phyloP scores from a whole-genome alignment of 805 yeast species.

The Saitoella complicata region DNA sequence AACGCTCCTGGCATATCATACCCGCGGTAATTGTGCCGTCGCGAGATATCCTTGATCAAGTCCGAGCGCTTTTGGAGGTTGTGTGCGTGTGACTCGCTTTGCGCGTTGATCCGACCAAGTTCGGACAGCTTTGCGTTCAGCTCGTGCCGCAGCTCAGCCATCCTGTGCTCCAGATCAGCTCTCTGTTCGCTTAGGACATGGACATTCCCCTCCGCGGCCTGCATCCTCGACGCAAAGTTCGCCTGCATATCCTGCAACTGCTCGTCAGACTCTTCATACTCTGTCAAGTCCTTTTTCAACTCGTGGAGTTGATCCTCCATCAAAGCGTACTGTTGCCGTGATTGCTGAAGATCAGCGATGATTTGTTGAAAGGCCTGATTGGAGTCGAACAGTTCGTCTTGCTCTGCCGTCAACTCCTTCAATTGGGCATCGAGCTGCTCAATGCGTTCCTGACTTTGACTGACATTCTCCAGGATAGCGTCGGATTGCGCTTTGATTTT shows the following conservation, averaged over 20 bases:
- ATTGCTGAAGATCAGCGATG: conserved; percentile 43
- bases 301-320: conserved; percentile 36
- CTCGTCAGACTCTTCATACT: conserved; percentile 18
- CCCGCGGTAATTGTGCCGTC: conserved; percentile 6
- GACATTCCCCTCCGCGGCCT: conserved; percentile 10
- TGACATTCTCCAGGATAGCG: conserved; percentile 29
- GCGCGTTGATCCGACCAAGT: conserved; percentile 38
- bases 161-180: conserved; percentile 14
- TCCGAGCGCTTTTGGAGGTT: conserved; percentile 8
- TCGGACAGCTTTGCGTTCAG: conserved; percentile 23
- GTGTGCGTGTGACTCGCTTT: conserved; percentile 16
- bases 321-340: conserved; percentile 32
- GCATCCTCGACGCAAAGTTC: conserved; percentile 26
- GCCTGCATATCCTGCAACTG: conserved; percentile 26
- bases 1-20: conserved; percentile 2
- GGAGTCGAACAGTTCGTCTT: conserved; percentile 49
- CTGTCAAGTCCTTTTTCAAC: conserved; percentile 21
- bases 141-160: conserved; percentile 14
- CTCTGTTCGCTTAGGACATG: conserved; percentile 16
- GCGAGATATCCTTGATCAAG: conserved; percentile 5
- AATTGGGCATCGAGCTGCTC: conserved; percentile 34
- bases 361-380: conserved; percentile 71
- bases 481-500: conserved; percentile 34
- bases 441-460: conserved; percentile 32
- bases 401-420: conserved; percentile 35